phyloP scores from a whole-genome alignment of 1,139 yeast genomes.

The Yamadazyma triangularis region DNA sequence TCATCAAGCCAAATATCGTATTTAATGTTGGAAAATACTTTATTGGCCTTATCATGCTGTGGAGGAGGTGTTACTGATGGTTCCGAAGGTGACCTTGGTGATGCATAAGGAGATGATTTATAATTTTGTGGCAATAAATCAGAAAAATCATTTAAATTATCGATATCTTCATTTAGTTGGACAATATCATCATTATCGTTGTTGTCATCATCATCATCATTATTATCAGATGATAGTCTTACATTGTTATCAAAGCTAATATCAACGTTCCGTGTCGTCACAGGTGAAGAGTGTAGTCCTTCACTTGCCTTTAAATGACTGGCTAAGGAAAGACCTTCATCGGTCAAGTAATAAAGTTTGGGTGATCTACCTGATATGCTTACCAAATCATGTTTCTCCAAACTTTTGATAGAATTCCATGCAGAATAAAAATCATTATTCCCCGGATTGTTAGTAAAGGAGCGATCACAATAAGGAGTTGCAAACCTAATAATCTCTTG shows the following conservation, averaged over 20 bases:
- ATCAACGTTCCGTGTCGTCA: slow-evolving; percentile 12
- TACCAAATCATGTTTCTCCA: slow-evolving; percentile 62
- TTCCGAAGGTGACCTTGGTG: background rate
- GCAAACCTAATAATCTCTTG: slow-evolving; percentile 57
- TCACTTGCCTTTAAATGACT: slow-evolving; percentile 48
- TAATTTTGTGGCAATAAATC: background rate
- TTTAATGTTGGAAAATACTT: slow-evolving; percentile 17
- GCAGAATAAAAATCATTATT: slow-evolving; percentile 68
- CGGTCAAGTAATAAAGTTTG: slow-evolving; percentile 56
- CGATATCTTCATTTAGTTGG: no score
- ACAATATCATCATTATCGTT: background rate
- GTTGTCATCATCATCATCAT: no score
- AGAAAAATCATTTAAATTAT: background rate
- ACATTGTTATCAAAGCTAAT: slow-evolving; percentile 34
- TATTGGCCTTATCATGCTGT: slow-evolving; percentile 21
- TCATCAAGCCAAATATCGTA: slow-evolving; percentile 36
- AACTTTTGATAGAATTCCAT: slow-evolving; percentile 68
- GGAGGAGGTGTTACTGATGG: background rate
- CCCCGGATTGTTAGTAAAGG: slow-evolving; percentile 62
- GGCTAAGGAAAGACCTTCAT: slow-evolving; percentile 68
- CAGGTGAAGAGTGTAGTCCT: slow-evolving; percentile 26
- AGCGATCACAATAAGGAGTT: slow-evolving; percentile 55
- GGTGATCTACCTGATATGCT: slow-evolving; percentile 36
- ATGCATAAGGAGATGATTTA: background rate
- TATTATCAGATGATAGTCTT: slow-evolving; percentile 24